These are phyloP conservation scores for Monilinia laxa DNA, from an alignment of 2,329 filamentous ascomycete species.

Conservation along the genomic window DNA sequence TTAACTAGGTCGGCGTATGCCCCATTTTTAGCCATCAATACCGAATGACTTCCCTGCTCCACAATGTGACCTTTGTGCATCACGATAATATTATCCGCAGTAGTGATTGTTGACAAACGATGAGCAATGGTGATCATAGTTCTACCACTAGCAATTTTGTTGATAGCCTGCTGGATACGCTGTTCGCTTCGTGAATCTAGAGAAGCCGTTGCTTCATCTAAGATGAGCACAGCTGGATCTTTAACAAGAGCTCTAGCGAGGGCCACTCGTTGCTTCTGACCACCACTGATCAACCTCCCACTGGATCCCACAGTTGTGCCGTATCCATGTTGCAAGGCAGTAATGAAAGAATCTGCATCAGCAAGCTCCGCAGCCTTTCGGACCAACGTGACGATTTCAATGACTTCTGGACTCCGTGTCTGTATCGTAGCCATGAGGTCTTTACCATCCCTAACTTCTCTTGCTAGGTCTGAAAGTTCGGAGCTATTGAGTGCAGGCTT, in stretches of 20 bases:
- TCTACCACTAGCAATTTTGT: conserved; percentile 74
- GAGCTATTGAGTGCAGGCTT: conserved; percentile 43
- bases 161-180: conserved; percentile 82
- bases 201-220: conserved; percentile 62
- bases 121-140: conserved; percentile 86
- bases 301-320: conserved; percentile 66
- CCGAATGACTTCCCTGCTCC: conserved; percentile 72
- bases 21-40: conserved; percentile 62
- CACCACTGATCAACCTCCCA: conserved; percentile 73
- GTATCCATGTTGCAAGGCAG: conserved; percentile 15
- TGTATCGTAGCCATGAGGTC: conserved; percentile 39
- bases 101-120: conserved; percentile 85
- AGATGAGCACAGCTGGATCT: conserved; percentile 56
- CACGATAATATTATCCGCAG: conserved; percentile 81
- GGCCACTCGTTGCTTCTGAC: conserved; percentile 78
- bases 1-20: conserved; percentile 68
- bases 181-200: conserved; percentile 87
- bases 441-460: conserved; percentile 52
- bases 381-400: conserved; percentile 42
- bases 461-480: conserved; percentile 51
- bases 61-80: conserved; percentile 70
- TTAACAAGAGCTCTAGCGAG: conserved; percentile 61
- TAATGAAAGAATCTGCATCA: conserved; percentile 35
- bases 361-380: conserved; percentile 53
- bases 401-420: conserved; percentile 6